Evolutionary conservation across 306 rosid species (phyloP), one percentile per base, ranked within the genome.

Genomic region (Argentina anserina): DNA sequence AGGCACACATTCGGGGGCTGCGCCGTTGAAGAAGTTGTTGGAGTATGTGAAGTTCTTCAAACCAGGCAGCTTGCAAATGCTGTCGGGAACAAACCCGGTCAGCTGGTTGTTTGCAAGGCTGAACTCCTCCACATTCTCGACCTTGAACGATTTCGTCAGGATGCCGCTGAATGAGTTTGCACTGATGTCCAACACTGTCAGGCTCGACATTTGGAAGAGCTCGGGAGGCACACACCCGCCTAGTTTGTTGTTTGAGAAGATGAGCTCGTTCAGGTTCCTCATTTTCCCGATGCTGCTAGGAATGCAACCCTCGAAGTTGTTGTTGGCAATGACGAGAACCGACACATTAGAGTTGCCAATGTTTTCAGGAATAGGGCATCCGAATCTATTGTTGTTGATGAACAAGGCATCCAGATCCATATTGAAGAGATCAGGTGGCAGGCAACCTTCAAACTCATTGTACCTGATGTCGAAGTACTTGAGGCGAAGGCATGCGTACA

Each of bases 141-240:
- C 83, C 0, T 42, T 42, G 0, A 85, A 78, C 0, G 76, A 75
- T 42, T 61, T 82, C 0, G 97, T 89, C 76, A 94, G 74, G 18
- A 69, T 64, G 21, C 98, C 98, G 25, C 60, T 80, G 2, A 94
- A 83, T 1, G 7, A 0, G 46, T 94, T 94, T 2, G 53, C 8
- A 28, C 91, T 80, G 1, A 88, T 55, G 23, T 91, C 97, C 6
- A 94, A 62, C 1, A 94, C 81, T 0, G 83, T 47, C 26, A 76
- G 13, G 0, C 50, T 34, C 0, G 76, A 52, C 0, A 91, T 88
- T 23, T 62, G 74, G 45, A 86, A 89, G 31, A 91, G 78, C 2
- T 85, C 92, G 0, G 41, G 0, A 0, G 97, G 95, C 71, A 91
- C 63, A 67, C 97, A 91, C 62, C 97, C 97, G 0, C 75, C 62